Evolutionary conservation across 177 flowering plant species (phyloP).

Genomic region (Tripterygium wilfordii): DNA sequence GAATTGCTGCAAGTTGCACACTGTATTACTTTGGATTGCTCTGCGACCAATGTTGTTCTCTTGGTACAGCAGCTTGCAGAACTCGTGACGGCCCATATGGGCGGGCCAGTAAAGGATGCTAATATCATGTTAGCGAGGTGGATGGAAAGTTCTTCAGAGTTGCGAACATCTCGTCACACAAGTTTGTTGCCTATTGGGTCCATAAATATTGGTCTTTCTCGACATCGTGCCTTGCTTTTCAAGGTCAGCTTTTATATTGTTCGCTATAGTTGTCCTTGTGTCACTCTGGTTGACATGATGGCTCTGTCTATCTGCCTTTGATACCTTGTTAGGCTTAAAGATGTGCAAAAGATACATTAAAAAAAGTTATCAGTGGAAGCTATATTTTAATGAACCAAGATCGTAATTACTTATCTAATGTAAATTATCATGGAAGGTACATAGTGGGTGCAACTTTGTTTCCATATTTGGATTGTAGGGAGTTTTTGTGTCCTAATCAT

Average conservation of each 20-base stretch:
- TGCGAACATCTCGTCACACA: slow-evolving; percentile 79
- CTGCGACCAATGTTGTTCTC: slow-evolving; percentile 41
- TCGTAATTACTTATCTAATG: too few species aligned
- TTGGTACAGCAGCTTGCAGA: slow-evolving; percentile 90
- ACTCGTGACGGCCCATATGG: slow-evolving; percentile 87
- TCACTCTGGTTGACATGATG: too few species aligned
- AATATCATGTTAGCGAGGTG: slow-evolving; percentile 72
- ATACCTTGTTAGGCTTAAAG: too few species aligned
- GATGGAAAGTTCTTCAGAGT: slow-evolving; percentile 74
- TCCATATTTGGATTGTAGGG: too few species aligned
- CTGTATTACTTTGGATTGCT: slow-evolving; percentile 71
- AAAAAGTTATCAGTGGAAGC: too few species aligned
- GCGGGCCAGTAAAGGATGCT: slow-evolving; percentile 94
- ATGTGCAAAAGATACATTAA: too few species aligned
- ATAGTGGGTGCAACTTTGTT: too few species aligned
- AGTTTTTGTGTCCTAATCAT: too few species aligned
- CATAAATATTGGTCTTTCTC: slow-evolving; percentile 74
- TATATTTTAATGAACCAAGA: neutral
- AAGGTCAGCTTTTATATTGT: slow-evolving; percentile 47
- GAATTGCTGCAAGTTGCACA: slow-evolving; percentile 92
- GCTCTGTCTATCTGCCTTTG: too few species aligned
- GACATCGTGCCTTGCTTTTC: slow-evolving; percentile 97
- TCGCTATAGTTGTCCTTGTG: neutral
- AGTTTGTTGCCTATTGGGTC: slow-evolving; percentile 84
- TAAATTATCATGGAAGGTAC: too few species aligned